Base-by-base conservation (phyloP, 257 asterid species). In the Forsythia viridissima region DNA sequence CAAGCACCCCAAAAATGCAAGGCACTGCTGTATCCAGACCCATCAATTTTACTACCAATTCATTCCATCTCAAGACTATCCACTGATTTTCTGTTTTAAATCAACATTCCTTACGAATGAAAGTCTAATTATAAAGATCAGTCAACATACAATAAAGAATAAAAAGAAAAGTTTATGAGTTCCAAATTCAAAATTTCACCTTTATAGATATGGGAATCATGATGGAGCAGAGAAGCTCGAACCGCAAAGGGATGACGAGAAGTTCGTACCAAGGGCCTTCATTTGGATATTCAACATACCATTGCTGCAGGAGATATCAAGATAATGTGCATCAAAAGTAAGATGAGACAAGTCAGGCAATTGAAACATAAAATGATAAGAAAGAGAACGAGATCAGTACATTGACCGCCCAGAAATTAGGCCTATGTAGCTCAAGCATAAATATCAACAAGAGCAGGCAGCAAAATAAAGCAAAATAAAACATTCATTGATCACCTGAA, bases 241-340 rank as follows among this genome's bases (percentile, higher is more conserved):
- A 96, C 37, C 99, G 98, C 74, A 96, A 92, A 85, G 99, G 99
- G 90, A 93, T 96, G 85, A 96, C 79, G 80, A 96, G 89, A 82
- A 96, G 93, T 82, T 96, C 99, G 71, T 96, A 96, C 99, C 99
- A 96, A 76, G 97, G 99, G 78, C 98, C 97, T 91, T 93, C 96
- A 71, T 78, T 86, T 83, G 98, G 99, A 87, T 96, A 96, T 74
- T 81, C 84, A 55, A 93, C 99, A 86, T 96, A 96, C 99, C 99
- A 96, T 82, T 90, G 90, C 99, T 96, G 76, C 90, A 92, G 84
- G 65, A 82, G 72, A 83, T 42, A 77, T 76, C 80, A 84, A 82
- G 66, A 79, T 37, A 52, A 20, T 55, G 9, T 10, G 76, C 75
- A 81, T 83, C 34, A 55, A 82, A 78, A 10, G 72, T 77, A 67